Evolutionary conservation across 768 basidiomycete species (phyloP).

Genomic region (Suillus ampliporus): DNA sequence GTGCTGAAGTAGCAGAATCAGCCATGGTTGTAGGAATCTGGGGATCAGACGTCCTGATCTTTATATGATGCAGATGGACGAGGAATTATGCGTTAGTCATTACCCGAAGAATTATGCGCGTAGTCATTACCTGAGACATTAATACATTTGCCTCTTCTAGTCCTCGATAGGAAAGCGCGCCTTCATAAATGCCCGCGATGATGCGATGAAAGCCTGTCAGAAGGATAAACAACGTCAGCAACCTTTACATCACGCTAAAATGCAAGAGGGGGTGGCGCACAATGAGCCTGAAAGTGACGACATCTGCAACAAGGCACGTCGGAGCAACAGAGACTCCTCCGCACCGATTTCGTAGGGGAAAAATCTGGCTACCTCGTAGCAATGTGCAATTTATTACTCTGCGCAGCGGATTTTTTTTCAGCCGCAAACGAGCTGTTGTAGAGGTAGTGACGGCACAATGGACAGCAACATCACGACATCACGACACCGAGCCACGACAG

Average conservation of each 20-base stretch:
- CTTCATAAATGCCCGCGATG: background rate
- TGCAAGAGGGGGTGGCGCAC: background rate
- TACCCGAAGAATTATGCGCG: background rate
- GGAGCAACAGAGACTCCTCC: background rate
- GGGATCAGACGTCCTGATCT: background rate
- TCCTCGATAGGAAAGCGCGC: background rate
- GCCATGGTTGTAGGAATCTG: background rate
- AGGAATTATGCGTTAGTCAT: background rate
- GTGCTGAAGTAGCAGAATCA: background rate
- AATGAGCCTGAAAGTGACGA: background rate
- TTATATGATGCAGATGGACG: conserved; percentile 5
- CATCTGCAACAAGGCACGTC: background rate
- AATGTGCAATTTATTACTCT: background rate
- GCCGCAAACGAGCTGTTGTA: background rate
- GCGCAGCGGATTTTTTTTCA: background rate
- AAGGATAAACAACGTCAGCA: background rate
- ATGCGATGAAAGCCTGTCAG: background rate
- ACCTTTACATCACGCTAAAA: background rate
- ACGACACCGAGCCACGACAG: too few species aligned
- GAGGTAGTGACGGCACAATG: background rate
- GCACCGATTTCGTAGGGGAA: background rate
- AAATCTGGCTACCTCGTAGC: background rate
- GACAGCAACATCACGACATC: background rate
- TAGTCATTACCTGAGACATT: background rate
- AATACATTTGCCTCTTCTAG: background rate